Conservation (phyloP, 179 eudicot species). For the Amaranthus tricolor region DNA sequence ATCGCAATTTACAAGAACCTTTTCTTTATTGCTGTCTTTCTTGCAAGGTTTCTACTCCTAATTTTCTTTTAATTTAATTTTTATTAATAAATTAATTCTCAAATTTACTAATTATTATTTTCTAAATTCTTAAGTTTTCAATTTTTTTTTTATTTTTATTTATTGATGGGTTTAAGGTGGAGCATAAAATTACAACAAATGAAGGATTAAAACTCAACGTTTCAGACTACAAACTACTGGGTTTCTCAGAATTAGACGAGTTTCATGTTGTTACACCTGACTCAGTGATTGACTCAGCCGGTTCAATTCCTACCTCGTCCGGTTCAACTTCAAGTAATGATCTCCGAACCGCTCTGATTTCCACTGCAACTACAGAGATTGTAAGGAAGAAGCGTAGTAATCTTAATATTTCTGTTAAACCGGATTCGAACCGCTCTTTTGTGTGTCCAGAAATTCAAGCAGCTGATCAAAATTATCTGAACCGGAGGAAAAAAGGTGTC, state of each 20-base stretch:
- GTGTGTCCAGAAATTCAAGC: constrained; percentile 16
- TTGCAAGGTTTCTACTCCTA: constrained; percentile 57
- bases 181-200: constrained; percentile 37
- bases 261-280: constrained; percentile 47
- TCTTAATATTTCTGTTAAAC: neutral
- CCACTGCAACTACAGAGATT: constrained; percentile 51
- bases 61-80: neutral
- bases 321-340: constrained; percentile 38
- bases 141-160: neutral
- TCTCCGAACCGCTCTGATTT: constrained; percentile 26
- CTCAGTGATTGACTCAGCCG: constrained; percentile 46
- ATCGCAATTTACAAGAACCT: constrained; percentile 57
- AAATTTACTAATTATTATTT: neutral
- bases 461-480: constrained; percentile 20
- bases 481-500: constrained; percentile 55
- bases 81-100: neutral
- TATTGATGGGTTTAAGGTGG: constrained; percentile 28
- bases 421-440: constrained; percentile 20
- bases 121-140: neutral
- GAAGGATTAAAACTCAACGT: constrained; percentile 30
- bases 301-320: constrained; percentile 35
- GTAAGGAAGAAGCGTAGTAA: constrained; percentile 53
- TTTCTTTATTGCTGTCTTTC: constrained; percentile 57
- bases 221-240: constrained; percentile 14
- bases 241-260: constrained; percentile 41